Evolutionary conservation across 176 grass and related monocot species (phyloP).

Genomic region (Carex pumila): DNA sequence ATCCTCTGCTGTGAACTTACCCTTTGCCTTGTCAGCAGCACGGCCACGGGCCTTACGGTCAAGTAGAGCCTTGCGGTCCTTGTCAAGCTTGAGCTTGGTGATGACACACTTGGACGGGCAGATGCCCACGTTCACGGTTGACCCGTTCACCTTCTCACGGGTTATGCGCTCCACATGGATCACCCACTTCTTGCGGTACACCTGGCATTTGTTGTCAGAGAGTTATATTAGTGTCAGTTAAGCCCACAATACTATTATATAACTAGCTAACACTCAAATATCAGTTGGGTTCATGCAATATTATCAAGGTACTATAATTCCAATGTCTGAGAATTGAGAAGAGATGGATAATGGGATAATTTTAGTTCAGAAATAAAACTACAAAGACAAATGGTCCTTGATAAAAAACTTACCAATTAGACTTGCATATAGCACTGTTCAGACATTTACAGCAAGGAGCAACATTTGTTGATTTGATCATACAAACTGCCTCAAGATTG

Average conservation of each 20-base stretch:
- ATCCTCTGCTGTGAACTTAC: constrained; percentile 85
- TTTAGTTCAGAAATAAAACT: neutral
- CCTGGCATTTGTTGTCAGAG: neutral
- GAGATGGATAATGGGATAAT: no score
- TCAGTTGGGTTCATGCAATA: neutral
- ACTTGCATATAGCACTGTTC: neutral
- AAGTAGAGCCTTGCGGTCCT: constrained; percentile 85
- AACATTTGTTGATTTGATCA: neutral
- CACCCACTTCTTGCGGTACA: constrained; percentile 92
- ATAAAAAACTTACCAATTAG: neutral
- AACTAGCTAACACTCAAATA: neutral
- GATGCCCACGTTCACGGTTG: constrained; percentile 86
- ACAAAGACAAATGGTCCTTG: neutral
- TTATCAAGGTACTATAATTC: neutral
- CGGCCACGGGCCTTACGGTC: constrained; percentile 86
- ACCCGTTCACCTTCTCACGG: constrained; percentile 93
- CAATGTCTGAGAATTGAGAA: neutral
- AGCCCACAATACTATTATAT: neutral
- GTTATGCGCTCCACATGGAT: constrained; percentile 96
- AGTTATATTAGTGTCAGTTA: neutral
- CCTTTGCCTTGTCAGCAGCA: constrained; percentile 89
- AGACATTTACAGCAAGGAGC: neutral
- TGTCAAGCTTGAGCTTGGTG: constrained; percentile 97
- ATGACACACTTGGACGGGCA: constrained; percentile 70
- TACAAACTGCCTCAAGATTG: neutral